Conservation (phyloP, 2,329 filamentous ascomycete species). For the Zasmidium cellare region DNA sequence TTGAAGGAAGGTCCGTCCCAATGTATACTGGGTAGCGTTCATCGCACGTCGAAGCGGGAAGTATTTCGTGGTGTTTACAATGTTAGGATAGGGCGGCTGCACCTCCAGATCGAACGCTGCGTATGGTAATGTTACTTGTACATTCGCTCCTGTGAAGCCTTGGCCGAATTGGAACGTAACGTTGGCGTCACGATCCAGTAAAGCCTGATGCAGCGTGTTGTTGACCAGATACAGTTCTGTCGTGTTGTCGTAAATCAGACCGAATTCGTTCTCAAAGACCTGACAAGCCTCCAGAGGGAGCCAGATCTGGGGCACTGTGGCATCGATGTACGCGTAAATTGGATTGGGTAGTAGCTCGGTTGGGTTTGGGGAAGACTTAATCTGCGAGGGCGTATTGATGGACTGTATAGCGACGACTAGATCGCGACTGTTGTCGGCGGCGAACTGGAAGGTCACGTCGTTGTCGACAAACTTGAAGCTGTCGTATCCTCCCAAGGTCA, state of each 20-base stretch:
- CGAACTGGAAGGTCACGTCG: constrained; percentile 58
- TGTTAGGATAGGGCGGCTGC: constrained; percentile 50
- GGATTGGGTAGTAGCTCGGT: constrained; percentile 41
- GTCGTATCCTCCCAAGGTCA: constrained; percentile 73
- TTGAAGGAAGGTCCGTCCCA: constrained; percentile 70
- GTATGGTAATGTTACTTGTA: constrained; percentile 51
- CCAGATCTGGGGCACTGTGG: constrained; percentile 52
- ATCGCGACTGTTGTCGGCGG: constrained; percentile 58
- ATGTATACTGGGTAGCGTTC: constrained; percentile 57
- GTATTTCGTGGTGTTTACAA: constrained; percentile 63
- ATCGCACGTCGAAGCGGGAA: constrained; percentile 64
- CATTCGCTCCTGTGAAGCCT: constrained; percentile 35
- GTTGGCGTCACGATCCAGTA: constrained; percentile 45
- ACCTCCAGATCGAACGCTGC: constrained; percentile 51
- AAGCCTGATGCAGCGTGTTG: constrained; percentile 54
- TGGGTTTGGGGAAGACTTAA: constrained; percentile 29
- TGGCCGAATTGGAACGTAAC: constrained; percentile 47
- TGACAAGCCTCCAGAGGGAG: constrained; percentile 57
- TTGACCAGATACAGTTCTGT: constrained; percentile 66
- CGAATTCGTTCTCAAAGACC: constrained; percentile 63
- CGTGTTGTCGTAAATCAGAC: constrained; percentile 64
- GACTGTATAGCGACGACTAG: constrained; percentile 58
- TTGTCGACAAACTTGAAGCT: constrained; percentile 62
- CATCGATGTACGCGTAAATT: constrained; percentile 49
- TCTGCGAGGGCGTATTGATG: constrained; percentile 36